phyloP scores from a whole-genome alignment of 805 yeast genomes.

The Sugiyamaella smithiae region DNA sequence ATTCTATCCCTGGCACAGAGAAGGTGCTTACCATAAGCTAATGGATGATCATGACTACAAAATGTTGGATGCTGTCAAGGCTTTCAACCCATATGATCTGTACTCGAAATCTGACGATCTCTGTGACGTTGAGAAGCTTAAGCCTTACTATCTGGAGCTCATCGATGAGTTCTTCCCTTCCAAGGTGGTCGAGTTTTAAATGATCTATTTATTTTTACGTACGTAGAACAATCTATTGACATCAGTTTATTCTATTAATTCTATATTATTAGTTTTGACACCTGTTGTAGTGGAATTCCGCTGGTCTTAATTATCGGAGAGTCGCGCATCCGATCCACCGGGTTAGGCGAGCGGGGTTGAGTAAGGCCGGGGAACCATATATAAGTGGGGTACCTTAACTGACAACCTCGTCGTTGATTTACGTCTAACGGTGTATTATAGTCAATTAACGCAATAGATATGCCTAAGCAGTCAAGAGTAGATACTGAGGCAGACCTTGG shows the following conservation, averaged over 20 bases:
- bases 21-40: conserved; percentile 59
- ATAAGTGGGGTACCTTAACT: neutral
- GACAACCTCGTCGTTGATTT: no score
- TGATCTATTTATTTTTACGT: no score
- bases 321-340: no score
- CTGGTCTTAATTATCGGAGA: no score
- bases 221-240: no score
- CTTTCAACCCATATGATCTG: conserved; percentile 65
- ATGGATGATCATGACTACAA: conserved; percentile 62
- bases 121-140: conserved; percentile 49
- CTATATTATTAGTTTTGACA: no score
- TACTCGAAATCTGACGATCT: conserved; percentile 58
- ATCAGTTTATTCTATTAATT: no score
- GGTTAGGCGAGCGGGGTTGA: neutral
- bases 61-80: conserved; percentile 61
- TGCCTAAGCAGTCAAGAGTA: conserved; percentile 19
- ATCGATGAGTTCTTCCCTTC: conserved; percentile 67
- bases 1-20: conserved; percentile 75
- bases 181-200: conserved; percentile 52
- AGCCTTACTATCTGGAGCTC: conserved; percentile 57
- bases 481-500: conserved; percentile 37
- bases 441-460: no score
- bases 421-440: no score
- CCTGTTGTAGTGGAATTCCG: no score
- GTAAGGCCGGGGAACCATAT: neutral